Percentiles rank a stretch among this genome's conserved stretches.
These are phyloP conservation scores for Colletotrichum liriopes DNA, from an alignment of 2,329 filamentous ascomycete genomes.

Conservation along the genomic window DNA sequence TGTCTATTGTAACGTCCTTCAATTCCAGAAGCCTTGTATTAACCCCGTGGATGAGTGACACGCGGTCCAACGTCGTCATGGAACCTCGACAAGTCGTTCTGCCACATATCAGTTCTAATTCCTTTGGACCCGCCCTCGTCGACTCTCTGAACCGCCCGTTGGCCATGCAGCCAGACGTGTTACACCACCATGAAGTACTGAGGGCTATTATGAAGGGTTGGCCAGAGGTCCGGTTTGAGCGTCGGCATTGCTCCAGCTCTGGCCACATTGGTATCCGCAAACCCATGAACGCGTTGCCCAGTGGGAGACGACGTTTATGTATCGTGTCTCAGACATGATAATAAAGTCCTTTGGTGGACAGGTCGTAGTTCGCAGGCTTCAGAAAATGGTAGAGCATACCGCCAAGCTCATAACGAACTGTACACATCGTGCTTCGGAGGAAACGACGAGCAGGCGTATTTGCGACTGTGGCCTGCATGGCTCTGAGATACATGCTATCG, in stretches of 20 bases:
- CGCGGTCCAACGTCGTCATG: background rate
- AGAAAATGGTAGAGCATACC: background rate
- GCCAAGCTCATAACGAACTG: background rate
- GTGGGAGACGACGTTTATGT: background rate
- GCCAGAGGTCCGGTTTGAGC: background rate
- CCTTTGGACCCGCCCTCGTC: background rate
- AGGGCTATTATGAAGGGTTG: background rate
- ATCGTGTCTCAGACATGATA: background rate
- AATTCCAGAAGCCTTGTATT: background rate
- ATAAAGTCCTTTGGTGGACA: background rate
- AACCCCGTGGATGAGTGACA: background rate
- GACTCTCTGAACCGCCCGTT: background rate
- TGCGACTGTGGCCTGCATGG: background rate
- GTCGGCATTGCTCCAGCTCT: background rate
- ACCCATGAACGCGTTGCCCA: background rate
- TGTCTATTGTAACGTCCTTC: background rate
- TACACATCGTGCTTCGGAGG: background rate
- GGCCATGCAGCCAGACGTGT: background rate
- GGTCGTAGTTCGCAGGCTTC: background rate
- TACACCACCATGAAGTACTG: background rate
- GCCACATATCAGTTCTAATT: no score
- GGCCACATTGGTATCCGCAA: background rate
- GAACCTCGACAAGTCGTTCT: background rate
- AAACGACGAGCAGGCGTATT: background rate
- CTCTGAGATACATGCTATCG: background rate